A percentile compares a stretch with the other conserved stretches of the same genome.
Conservation (phyloP, 495 filamentous ascomycete species). For the Neurospora sublineolata region DNA sequence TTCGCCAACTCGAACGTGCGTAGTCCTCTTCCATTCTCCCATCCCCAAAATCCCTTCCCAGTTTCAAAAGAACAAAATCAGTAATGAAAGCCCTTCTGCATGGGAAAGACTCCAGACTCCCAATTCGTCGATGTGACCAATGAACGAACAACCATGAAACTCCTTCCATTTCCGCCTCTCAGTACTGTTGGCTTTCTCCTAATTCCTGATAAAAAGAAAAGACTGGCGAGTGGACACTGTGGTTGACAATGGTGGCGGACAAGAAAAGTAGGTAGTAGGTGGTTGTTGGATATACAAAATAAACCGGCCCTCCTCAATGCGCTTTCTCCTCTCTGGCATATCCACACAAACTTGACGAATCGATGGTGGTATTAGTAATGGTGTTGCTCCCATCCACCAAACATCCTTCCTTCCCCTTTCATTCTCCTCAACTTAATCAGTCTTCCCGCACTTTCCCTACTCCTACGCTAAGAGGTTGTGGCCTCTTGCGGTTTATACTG, state of each 20-base stretch:
- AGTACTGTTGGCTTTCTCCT: background rate
- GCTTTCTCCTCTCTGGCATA: background rate
- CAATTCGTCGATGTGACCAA: background rate
- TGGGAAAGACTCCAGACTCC: background rate
- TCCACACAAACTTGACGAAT: background rate
- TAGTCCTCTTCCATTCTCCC: background rate
- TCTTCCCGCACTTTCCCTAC: background rate
- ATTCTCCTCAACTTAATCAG: background rate
- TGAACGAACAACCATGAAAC: background rate
- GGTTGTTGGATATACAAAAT: background rate
- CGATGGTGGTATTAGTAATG: background rate
- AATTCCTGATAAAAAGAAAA: background rate
- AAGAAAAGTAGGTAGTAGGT: background rate
- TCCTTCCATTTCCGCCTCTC: background rate
- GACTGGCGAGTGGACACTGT: background rate
- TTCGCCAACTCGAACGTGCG: background rate
- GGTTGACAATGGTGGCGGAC: background rate
- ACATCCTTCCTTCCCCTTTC: background rate
- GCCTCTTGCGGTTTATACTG: background rate
- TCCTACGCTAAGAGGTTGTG: background rate
- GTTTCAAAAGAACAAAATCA: too few relatives aligned
- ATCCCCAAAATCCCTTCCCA: background rate
- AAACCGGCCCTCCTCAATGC: background rate
- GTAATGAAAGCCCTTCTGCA: background rate
- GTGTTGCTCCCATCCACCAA: background rate